Evolutionary conservation across 148 eudicot genomes (phyloP).

Genomic region (Persicaria maculosa): DNA sequence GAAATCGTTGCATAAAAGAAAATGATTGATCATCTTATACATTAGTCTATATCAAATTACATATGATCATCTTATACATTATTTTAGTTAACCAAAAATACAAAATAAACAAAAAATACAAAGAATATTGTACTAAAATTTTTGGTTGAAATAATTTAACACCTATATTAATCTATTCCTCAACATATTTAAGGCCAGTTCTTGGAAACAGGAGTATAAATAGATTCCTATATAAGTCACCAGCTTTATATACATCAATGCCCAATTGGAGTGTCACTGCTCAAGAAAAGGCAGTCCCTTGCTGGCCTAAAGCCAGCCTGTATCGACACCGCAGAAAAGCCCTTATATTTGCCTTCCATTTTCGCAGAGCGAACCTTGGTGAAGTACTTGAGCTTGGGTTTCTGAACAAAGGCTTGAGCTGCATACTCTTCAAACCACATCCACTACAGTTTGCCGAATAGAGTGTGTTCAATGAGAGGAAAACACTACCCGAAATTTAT

Average conservation of each 20-base stretch:
- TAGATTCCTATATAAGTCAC: neutral
- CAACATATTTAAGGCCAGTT: neutral
- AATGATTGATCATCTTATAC: too few relatives aligned
- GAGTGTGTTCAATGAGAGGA: neutral
- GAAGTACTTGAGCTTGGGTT: constrained; percentile 19
- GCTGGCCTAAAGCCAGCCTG: constrained; percentile 22
- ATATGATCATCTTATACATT: neutral
- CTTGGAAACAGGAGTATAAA: too few relatives aligned
- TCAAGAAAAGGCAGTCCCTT: constrained; percentile 26
- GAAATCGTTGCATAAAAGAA: too few relatives aligned
- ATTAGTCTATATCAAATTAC: neutral
- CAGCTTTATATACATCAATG: neutral
- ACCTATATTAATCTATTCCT: neutral
- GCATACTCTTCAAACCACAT: constrained; percentile 47
- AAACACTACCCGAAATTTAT: neutral
- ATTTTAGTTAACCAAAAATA: neutral
- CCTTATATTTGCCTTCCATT: constrained; percentile 21
- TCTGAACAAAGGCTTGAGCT: constrained; percentile 29
- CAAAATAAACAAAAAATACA: neutral
- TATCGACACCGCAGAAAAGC: constrained; percentile 27
- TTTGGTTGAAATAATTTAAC: neutral
- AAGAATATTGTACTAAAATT: neutral
- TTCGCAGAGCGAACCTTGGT: constrained; percentile 31
- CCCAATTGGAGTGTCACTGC: constrained; percentile 9
- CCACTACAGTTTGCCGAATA: constrained; percentile 33